Base-by-base conservation (phyloP, 148 eudicot genomes). In the Suaeda aralocaspica region DNA sequence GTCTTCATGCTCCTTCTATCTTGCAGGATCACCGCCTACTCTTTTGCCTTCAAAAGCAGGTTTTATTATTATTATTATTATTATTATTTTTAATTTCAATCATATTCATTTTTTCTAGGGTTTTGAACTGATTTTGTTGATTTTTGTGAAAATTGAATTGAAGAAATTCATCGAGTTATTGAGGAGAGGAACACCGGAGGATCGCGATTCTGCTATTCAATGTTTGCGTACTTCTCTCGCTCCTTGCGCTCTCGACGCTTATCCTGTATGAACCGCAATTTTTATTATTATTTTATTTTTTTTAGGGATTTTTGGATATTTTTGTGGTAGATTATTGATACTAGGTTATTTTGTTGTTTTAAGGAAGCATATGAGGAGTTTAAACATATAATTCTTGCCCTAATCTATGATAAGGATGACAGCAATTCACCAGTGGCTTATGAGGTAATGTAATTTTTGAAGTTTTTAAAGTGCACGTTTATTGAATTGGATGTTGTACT, bases 351-450 rank as follows among this genome's bases (percentile, higher is more conserved):
- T 73, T 70, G 77, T 21, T 68, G 65, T 81, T 61, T 84, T 16
- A 89, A 94, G 99, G 99, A 94, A 94, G 99, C 99, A 77, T 94
- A 94, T 59, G 99, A 86, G 85, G 99, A 94, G 78, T 94, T 94
- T 74, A 94, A 94, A 85, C 97, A 94, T 58, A 74, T 86, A 64
- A 85, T 91, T 63, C 87, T 94, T 21, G 92, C 99, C 62, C 80
- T 94, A 55, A 81, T 94, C 55, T 94, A 86, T 75, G 96, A 91
- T 72, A 82, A 94, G 74, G 86, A 87, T 71, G 97, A 94, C 73
- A 66, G 73, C 68, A 80, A 64, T 39, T 94, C 97, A 55, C 99
- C 97, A 24, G 96, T 91, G 44, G 90, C 85, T 57, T 71, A 66
- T 72, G 98, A 91, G 97, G 98, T 91, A 78, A 29, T 67, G 57